These are phyloP conservation scores for Penicillium digitatum DNA, from an alignment of 2,329 filamentous ascomycete genomes.

Conservation along the genomic window DNA sequence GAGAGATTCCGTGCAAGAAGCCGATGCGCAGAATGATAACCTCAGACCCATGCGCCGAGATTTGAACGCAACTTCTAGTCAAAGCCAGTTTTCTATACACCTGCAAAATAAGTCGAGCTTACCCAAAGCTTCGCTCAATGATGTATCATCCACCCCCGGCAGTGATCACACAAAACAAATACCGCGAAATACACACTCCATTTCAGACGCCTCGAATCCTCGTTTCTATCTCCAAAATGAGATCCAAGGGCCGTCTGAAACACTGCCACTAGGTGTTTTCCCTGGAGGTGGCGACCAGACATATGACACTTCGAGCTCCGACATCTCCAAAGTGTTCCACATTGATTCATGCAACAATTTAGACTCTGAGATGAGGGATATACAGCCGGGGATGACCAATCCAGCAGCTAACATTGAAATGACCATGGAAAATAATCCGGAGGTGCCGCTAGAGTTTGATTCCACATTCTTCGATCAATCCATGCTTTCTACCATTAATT, in stretches of 20 bases:
- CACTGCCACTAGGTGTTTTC: slow-evolving; percentile 8
- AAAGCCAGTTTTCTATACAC: slow-evolving; percentile 9
- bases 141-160: neutral
- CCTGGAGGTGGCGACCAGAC: neutral
- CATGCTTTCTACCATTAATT: slow-evolving; percentile 35
- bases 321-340: slow-evolving; percentile 11
- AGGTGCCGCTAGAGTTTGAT: slow-evolving; percentile 24
- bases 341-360: slow-evolving; percentile 4
- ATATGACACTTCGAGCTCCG: slow-evolving; percentile 13
- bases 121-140: neutral
- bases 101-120: neutral
- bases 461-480: slow-evolving; percentile 27
- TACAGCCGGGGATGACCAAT: slow-evolving; percentile 8
- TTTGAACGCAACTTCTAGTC: neutral
- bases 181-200: neutral
- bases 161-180: neutral
- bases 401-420: slow-evolving; percentile 20
- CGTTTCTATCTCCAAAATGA: slow-evolving; percentile 8
- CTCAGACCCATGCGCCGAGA: neutral
- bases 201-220: slow-evolving; percentile 1
- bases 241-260: slow-evolving; percentile 5
- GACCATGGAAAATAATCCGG: slow-evolving; percentile 14
- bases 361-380: slow-evolving; percentile 7
- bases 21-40: slow-evolving; percentile 8
- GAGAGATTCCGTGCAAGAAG: slow-evolving; percentile 13